Percentiles rank a stretch among this genome's conserved stretches.
Conservation (phyloP, 257 asterid species). For the Haberlea rhodopensis region DNA sequence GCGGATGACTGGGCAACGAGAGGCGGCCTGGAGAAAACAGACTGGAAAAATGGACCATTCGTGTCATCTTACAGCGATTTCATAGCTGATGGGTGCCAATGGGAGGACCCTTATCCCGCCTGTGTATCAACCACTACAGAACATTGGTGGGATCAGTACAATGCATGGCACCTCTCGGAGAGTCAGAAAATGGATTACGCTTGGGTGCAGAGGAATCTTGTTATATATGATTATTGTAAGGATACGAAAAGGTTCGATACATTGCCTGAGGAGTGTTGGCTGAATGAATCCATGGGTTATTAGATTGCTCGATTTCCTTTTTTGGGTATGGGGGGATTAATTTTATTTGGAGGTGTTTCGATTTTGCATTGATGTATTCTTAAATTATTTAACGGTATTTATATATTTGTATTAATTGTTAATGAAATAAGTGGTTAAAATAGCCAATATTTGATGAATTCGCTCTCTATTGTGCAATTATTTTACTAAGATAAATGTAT, state of each 20-base stretch:
- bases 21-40: conserved; percentile 92
- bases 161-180: conserved; percentile 69
- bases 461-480: too few species aligned
- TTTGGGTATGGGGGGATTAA: background rate
- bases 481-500: too few species aligned
- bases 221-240: conserved; percentile 77
- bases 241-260: conserved; percentile 53
- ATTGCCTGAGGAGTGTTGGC: conserved; percentile 83
- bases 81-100: conserved; percentile 69
- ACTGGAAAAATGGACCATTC: conserved; percentile 87
- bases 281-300: conserved; percentile 22
- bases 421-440: too few species aligned
- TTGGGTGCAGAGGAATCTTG: conserved; percentile 92
- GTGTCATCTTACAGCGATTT: conserved; percentile 82
- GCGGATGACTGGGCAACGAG: conserved; percentile 99
- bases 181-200: conserved; percentile 66
- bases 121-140: conserved; percentile 79
- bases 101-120: conserved; percentile 85
- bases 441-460: too few species aligned
- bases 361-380: background rate
- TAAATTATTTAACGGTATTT: too few species aligned
- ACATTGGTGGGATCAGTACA: conserved; percentile 91
- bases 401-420: too few species aligned
- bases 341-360: too few species aligned
- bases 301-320: too few species aligned